Evolutionary conservation across 2,329 filamentous ascomycete genomes (phyloP), one percentile per base, ranked within the genome.

Genomic region (Diaporthe citrichinensis): DNA sequence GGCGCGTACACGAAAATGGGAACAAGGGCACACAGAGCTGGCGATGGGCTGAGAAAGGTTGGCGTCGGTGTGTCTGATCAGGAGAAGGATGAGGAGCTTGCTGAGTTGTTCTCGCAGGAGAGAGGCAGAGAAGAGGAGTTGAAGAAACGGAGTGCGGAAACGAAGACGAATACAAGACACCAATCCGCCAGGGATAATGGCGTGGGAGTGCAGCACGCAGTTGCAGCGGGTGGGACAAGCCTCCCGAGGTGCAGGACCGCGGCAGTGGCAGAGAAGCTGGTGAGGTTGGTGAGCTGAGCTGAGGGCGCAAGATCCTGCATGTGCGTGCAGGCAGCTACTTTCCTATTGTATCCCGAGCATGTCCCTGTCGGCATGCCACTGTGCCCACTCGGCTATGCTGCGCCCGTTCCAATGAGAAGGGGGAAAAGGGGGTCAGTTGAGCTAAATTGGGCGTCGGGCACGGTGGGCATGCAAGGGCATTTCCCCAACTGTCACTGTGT

Each of bases 401-500:
- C 12, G 69, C 55, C 69, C 69, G 69, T 72, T 31, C 69, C 69
- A 72, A 72, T 72, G 55, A 59, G 69, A 71, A 72, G 31, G 39
- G 28, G 41, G 44, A 20, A 61, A 51, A 51, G 41, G 41, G 39
- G 31, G 15, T 20, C 44, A 23, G 34, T 41, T 12, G 53, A 55
- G 58, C 71, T 72, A 72, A 62, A 72, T 72, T 39, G 49, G 57
- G 71, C 10, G 44, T 31, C 28, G 23, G 31, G 25, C 57, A 72
- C 57, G 31, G 71, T 62, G 46, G 23, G 14, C 15, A 49, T 25
- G 68, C 61, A 49, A 65, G 61, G 61, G 61, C 61, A 14, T 23
- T 46, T 46, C 9, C 41, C 41, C 59, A 57, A 57, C 8, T 36
- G 15, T 17, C 67, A 55, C 39, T 53, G 67, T 71, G 67, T 57